These are phyloP conservation scores for Hygrocybe punicea DNA, from an alignment of 768 basidiomycete species.

Conservation along the genomic window DNA sequence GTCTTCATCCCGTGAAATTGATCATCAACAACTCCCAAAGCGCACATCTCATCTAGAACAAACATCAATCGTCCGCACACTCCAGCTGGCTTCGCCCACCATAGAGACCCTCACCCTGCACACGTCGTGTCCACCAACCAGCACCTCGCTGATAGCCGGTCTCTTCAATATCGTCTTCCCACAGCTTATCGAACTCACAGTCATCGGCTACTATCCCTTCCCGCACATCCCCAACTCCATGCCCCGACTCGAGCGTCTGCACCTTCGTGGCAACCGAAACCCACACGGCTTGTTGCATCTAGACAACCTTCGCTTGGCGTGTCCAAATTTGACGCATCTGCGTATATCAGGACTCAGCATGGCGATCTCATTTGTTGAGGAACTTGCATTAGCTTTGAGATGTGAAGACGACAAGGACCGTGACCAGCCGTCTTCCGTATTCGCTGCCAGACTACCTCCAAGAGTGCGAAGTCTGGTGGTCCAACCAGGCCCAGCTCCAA, in stretches of 20 bases:
- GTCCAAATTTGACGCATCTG: constrained; percentile 39
- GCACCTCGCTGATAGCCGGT: constrained; percentile 40
- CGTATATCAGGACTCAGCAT: constrained; percentile 42
- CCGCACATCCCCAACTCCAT: constrained; percentile 35
- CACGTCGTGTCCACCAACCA: constrained; percentile 30
- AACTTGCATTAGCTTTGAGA: constrained; percentile 36
- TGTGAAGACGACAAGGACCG: background rate
- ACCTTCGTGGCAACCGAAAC: constrained; percentile 49
- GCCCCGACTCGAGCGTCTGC: constrained; percentile 41
- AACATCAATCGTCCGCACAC: constrained; percentile 30
- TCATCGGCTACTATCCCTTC: constrained; percentile 51
- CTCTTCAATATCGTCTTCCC: constrained; percentile 45
- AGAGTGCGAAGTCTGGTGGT: constrained; percentile 22
- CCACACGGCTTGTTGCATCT: constrained; percentile 46
- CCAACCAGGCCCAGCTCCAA: constrained; percentile 27
- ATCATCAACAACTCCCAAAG: constrained; percentile 10
- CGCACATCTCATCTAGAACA: constrained; percentile 7
- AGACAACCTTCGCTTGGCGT: constrained; percentile 37
- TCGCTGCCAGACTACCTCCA: constrained; percentile 27
- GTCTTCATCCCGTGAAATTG: background rate
- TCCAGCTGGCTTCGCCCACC: constrained; percentile 39
- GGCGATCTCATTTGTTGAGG: constrained; percentile 42
- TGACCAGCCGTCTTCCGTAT: constrained; percentile 5
- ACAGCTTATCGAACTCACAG: constrained; percentile 37
- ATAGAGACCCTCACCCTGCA: constrained; percentile 42